Percentiles rank a stretch among this genome's conserved stretches.
Evolutionary conservation across 129 eudicot genomes (phyloP).

Genomic region (Gnaphalium uliginosum): DNA sequence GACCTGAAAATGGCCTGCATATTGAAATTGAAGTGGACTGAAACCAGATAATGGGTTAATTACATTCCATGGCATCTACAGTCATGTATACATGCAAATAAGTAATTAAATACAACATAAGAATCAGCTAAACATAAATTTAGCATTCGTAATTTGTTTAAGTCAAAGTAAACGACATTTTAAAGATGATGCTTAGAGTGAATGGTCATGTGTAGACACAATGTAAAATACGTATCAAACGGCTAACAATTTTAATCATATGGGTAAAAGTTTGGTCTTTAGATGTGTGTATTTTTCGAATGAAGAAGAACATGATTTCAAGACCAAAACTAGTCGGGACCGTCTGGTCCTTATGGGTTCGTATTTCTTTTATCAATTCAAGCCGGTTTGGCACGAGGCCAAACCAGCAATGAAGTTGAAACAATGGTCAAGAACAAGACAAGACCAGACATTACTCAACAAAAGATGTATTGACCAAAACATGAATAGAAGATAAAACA

Average conservation of each 20-base stretch:
- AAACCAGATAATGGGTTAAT: background rate
- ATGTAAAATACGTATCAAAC: too few relatives aligned
- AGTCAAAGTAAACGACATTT: background rate
- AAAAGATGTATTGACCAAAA: background rate
- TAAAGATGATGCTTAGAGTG: background rate
- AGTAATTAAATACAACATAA: background rate
- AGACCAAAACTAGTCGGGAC: background rate
- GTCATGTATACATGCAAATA: background rate
- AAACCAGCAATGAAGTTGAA: background rate
- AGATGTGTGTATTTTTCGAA: background rate
- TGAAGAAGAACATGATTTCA: background rate
- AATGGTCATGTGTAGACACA: background rate
- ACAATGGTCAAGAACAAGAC: conserved; percentile 3
- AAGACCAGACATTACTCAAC: conserved; percentile 6
- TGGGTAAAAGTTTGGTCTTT: background rate
- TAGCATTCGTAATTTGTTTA: background rate
- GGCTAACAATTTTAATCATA: too few relatives aligned
- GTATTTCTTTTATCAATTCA: background rate
- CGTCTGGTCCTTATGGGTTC: background rate
- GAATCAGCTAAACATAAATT: conserved; percentile 3
- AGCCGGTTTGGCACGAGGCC: background rate
- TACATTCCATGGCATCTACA: background rate
- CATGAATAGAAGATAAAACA: background rate
- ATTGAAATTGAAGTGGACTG: background rate
- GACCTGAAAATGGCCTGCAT: conserved; percentile 22